Conservation (phyloP, 306 rosid genomes). For the Trifolium pratense region DNA sequence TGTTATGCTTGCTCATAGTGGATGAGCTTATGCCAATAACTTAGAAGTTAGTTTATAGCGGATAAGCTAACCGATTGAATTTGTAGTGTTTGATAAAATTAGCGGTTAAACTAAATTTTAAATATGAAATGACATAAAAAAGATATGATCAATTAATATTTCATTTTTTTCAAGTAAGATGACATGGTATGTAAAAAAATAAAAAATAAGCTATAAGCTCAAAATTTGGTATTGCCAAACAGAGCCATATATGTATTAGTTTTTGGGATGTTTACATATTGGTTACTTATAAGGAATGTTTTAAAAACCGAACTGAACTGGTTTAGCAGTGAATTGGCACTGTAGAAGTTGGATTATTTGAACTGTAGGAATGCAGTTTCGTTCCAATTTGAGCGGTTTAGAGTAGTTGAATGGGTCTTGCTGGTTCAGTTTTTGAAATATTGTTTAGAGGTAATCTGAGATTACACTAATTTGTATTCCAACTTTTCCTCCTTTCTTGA, state of each 20-base stretch:
- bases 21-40: too few relatives aligned
- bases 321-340: background rate
- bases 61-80: too few relatives aligned
- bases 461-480: slow-evolving; percentile 8
- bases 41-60: too few relatives aligned
- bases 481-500: background rate
- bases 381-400: background rate
- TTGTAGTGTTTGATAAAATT: too few relatives aligned
- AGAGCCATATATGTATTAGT: background rate
- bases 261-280: slow-evolving; percentile 33
- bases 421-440: background rate
- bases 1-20: too few relatives aligned
- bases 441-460: background rate
- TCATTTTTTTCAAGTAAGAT: too few relatives aligned
- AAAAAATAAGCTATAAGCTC: too few relatives aligned
- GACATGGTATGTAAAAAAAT: too few relatives aligned
- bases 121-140: too few relatives aligned
- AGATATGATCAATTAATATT: too few relatives aligned
- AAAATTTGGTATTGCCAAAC: too few relatives aligned
- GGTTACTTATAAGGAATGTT: background rate
- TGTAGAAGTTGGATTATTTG: background rate
- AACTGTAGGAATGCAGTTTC: background rate
- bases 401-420: background rate
- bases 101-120: too few relatives aligned
- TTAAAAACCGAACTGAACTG: background rate